Conservation (phyloP, 306 rosid species). For the Prunus campanulata region DNA sequence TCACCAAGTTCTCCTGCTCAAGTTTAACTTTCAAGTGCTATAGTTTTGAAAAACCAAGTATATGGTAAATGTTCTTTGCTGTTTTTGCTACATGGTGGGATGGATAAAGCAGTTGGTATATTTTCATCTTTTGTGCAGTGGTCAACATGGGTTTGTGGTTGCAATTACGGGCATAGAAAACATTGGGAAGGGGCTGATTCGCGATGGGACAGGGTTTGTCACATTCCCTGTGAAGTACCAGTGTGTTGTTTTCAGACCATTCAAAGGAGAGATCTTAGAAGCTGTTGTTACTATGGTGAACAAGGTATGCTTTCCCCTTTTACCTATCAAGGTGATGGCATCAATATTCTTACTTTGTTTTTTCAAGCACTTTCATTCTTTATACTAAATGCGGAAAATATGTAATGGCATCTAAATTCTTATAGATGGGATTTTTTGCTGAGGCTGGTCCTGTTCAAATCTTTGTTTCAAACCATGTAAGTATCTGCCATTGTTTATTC, state of each 20-base stretch:
- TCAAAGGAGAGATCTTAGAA: conserved; percentile 93
- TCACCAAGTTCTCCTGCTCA: not conserved
- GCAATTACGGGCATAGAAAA: conserved; percentile 93
- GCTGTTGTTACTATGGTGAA: conserved; percentile 97
- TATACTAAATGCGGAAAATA: not conserved
- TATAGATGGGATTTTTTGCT: conserved; percentile 93
- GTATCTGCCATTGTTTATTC: conserved; percentile 18
- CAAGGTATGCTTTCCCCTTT: conserved; percentile 52
- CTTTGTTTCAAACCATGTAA: conserved; percentile 92
- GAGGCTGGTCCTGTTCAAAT: conserved; percentile 99
- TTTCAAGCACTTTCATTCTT: not conserved
- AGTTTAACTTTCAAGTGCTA: not conserved
- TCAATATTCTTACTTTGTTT: not conserved
- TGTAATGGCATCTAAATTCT: conserved; percentile 20
- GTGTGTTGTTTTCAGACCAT: conserved; percentile 95
- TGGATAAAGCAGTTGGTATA: conserved; percentile 7
- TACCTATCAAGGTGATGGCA: not conserved
- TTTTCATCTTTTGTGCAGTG: conserved; percentile 45
- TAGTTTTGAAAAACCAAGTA: not conserved
- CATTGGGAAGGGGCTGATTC: conserved; percentile 60
- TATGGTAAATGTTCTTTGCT: not conserved
- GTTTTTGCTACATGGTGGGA: not conserved
- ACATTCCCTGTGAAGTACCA: conserved; percentile 94
- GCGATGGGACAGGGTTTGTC: conserved; percentile 95
- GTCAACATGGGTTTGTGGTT: conserved; percentile 95